phyloP scores from a whole-genome alignment of 345 rosid genomes.

The Dipteronia dyeriana region DNA sequence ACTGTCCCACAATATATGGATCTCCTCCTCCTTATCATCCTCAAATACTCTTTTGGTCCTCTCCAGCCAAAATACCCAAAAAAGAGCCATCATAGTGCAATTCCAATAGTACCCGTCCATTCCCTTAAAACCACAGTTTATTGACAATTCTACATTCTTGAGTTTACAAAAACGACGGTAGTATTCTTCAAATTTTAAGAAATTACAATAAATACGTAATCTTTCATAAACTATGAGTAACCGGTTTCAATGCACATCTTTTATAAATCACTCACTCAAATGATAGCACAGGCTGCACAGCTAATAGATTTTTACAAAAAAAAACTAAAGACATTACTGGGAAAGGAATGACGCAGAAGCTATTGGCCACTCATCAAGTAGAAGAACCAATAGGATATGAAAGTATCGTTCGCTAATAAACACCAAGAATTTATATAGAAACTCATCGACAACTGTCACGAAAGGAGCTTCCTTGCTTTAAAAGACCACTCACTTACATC shows the following conservation, averaged over 20 bases:
- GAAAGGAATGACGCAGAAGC: background rate
- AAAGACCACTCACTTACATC: background rate
- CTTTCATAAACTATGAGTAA: background rate
- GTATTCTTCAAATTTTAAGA: background rate
- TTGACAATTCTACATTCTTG: background rate
- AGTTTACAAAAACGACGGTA: background rate
- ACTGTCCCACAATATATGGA: too few species aligned
- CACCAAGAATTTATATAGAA: background rate
- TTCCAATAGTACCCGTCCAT: too few species aligned
- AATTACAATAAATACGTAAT: background rate
- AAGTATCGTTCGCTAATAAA: background rate
- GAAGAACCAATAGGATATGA: background rate
- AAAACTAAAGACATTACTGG: constrained; percentile 7
- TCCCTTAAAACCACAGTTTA: background rate
- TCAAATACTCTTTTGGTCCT: too few species aligned
- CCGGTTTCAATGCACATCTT: background rate
- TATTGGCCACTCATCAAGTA: background rate
- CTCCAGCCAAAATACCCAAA: too few species aligned
- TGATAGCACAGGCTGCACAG: background rate
- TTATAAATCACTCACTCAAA: background rate
- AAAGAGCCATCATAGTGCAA: too few species aligned
- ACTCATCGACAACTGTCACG: background rate
- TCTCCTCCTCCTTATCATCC: too few species aligned
- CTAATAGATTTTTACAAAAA: background rate
- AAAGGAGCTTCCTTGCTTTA: constrained; percentile 10